These are phyloP conservation scores for Brettanomyces anomalus DNA, from an alignment of 805 yeast species.

Conservation along the genomic window DNA sequence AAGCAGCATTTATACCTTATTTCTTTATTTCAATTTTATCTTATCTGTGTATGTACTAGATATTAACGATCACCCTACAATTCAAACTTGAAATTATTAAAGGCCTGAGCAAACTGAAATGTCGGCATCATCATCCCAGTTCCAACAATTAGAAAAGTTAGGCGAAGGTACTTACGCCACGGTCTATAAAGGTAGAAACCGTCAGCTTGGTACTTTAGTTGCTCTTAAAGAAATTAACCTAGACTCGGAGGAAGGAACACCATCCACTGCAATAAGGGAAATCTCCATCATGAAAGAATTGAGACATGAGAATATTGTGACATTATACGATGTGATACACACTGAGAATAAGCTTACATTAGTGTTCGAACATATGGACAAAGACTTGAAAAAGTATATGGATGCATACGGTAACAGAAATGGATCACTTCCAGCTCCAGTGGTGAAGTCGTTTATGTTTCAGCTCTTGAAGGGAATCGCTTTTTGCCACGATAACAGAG, in stretches of 20 bases:
- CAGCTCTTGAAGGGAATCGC: slow-evolving; percentile 84
- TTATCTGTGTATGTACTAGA: too few species aligned
- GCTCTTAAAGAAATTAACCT: slow-evolving; percentile 91
- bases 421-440: slow-evolving; percentile 64
- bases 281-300: slow-evolving; percentile 92
- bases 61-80: too few species aligned
- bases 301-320: slow-evolving; percentile 86
- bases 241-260: slow-evolving; percentile 97
- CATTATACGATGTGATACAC: slow-evolving; percentile 91
- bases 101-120: too few species aligned
- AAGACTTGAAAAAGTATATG: slow-evolving; percentile 92
- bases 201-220: slow-evolving; percentile 79
- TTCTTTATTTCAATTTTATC: too few species aligned
- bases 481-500: slow-evolving; percentile 79
- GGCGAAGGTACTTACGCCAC: slow-evolving; percentile 98
- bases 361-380: slow-evolving; percentile 90
- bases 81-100: too few species aligned
- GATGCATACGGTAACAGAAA: slow-evolving; percentile 61
- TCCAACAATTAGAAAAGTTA: slow-evolving; percentile 60
- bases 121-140: slow-evolving; percentile 32
- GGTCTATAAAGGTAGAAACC: slow-evolving; percentile 90
- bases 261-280: slow-evolving; percentile 95
- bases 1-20: too few species aligned
- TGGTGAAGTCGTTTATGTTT: slow-evolving; percentile 88
- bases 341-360: slow-evolving; percentile 91